Evolutionary conservation across 306 rosid species (phyloP).

Genomic region (Acmispon strigosus): DNA sequence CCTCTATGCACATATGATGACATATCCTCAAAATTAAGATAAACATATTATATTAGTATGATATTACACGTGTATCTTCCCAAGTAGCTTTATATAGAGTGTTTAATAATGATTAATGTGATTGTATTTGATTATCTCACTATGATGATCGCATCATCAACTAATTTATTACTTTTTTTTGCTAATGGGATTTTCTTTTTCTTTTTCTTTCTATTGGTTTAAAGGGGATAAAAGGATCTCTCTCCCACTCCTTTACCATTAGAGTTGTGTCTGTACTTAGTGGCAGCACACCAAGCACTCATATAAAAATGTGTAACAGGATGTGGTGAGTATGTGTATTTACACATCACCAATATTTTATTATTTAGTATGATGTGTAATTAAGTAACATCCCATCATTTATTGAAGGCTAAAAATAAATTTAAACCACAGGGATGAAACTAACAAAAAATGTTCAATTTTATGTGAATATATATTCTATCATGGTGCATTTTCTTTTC

Average conservation of each 20-base stretch:
- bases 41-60: too few relatives aligned
- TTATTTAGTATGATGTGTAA: neutral
- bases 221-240: slow-evolving; percentile 20
- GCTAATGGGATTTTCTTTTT: slow-evolving; percentile 25
- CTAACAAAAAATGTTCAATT: too few relatives aligned
- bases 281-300: neutral
- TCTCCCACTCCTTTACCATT: neutral
- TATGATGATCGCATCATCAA: slow-evolving; percentile 16
- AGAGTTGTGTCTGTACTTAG: slow-evolving; percentile 4
- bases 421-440: too few relatives aligned
- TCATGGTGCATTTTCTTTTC: too few relatives aligned
- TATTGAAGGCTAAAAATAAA: too few relatives aligned
- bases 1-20: too few relatives aligned
- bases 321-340: neutral
- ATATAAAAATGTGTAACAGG: slow-evolving; percentile 22
- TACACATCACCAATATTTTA: slow-evolving; percentile 4
- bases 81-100: slow-evolving; percentile 2
- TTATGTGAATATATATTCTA: too few relatives aligned
- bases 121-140: slow-evolving; percentile 18
- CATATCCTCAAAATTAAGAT: too few relatives aligned
- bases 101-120: slow-evolving; percentile 10
- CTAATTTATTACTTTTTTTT: neutral
- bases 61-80: slow-evolving; percentile 9
- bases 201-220: slow-evolving; percentile 29
- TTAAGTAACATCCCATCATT: too few relatives aligned